Evolutionary conservation across 345 rosid species (phyloP), one percentile per base, ranked within the genome.

Genomic region (Eucalyptus pauciflora): DNA sequence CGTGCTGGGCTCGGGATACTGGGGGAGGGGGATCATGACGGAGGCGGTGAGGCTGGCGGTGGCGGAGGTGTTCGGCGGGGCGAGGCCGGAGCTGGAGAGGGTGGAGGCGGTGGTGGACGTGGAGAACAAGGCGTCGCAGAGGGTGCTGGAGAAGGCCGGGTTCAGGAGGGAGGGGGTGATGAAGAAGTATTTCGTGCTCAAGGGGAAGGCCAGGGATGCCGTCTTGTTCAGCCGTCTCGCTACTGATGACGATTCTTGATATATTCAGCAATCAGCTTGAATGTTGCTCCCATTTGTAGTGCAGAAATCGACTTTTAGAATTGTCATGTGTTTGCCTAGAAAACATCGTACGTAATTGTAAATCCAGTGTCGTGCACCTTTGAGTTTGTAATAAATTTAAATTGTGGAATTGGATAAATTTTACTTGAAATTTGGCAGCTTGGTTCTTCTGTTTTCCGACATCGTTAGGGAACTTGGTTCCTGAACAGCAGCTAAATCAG

Each of bases 71-170:
- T 88, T 91, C 13, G 91, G 91, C 50, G 11, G 50, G 20, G 94
- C 90, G 87, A 76, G 86, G 87, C 90, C 91, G 14, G 85, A 88
- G 46, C 37, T 94, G 88, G 94, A 92, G 90, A 92, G 95, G 85
- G 31, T 93, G 52, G 89, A 92, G 88, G 94, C 94, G 10, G 15
- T 91, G 20, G 94, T 92, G 27, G 93, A 91, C 50, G 90, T 92
- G 10, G 86, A 90, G 46, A 91, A 94, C 67, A 86, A 45, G 50
- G 92, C 92, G 11, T 93, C 94, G 6, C 93, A 88, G 80, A 91
- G 87, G 90, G 93, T 92, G 86, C 29, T 92, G 81, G 95, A 92
- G 90, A 93, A 92, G 88, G 92, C 88, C 43, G 93, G 93, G 37
- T 92, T 93, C 69, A 27, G 4, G n/a, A 90, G 89, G 89, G 95